Evolutionary conservation across 2,329 filamentous ascomycete genomes (phyloP), one percentile per base, ranked within the genome.

Genomic region (Neofusicoccum sp.): DNA sequence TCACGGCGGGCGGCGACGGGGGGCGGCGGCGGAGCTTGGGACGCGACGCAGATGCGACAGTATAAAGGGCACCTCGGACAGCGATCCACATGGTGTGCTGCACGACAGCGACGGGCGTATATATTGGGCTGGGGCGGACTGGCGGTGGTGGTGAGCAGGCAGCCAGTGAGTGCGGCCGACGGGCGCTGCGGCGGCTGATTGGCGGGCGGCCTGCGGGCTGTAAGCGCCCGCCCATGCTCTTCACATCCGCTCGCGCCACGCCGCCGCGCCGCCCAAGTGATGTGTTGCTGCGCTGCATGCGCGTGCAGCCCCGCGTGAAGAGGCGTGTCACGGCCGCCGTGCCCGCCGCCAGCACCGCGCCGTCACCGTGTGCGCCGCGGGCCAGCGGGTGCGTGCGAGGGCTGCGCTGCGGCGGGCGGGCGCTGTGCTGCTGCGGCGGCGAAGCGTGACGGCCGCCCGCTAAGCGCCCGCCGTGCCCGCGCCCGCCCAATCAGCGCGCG

Each of bases 191-290:
- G 14, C n/a, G 12, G 26, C 49, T 61, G 49, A 61, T 61, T 61
- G 59, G 59, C 20, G 4, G 20, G 16, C 30, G 2, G 3, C 12
- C n/a, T 20, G 54, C 54, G 40, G 41, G 31, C 47, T 45, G 47
- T 60, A 60, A 60, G 58, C 58, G 58, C 58, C 58, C 58, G 47
- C 47, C 58, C 58, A 45, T 60, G 47, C 30, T 60, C 31, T 53
- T 53, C 58, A 53, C 58, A 28, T 36, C 40, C 30, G 26, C 33
- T 44, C 48, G 47, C 58, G 48, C 58, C 58, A 60, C 48, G 38
- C 47, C 38, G 40, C 47, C 38, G 11, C 6, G 36, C 14, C 11
- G 20, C 16, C 16, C 40, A 24, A 14, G 54, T 56, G 51, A 56
- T 56, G 38, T 56, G 51, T 56, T 43, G 36, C 51, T 34, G 51